Percentiles rank a stretch among this genome's conserved stretches.
phyloP scores from a whole-genome alignment of 345 rosid genomes.

The Stellera chamaejasme region DNA sequence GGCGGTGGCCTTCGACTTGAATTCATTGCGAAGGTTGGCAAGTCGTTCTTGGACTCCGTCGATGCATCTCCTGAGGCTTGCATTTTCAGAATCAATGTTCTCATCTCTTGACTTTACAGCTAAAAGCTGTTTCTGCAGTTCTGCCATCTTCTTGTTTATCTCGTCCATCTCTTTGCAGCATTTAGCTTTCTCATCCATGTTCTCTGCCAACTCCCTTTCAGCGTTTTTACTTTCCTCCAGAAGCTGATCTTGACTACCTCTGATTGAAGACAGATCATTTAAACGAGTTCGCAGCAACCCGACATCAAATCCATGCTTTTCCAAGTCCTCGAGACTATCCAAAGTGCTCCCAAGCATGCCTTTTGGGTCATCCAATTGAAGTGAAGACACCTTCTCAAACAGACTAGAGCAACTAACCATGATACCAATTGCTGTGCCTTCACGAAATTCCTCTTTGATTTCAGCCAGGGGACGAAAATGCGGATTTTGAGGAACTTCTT shows the following conservation, averaged over 20 bases:
- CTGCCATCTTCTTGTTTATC: slow-evolving; percentile 27
- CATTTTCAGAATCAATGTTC: slow-evolving; percentile 16
- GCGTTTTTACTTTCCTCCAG: slow-evolving; percentile 22
- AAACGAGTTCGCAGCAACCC: slow-evolving; percentile 28
- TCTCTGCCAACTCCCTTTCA: slow-evolving; percentile 32
- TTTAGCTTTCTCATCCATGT: slow-evolving; percentile 17
- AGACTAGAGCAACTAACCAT: slow-evolving; percentile 57
- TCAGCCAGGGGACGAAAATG: slow-evolving; percentile 59
- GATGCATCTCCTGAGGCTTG: slow-evolving; percentile 20
- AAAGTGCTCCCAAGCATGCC: slow-evolving; percentile 29
- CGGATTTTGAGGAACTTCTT: slow-evolving; percentile 48
- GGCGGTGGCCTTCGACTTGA: slow-evolving; percentile 27
- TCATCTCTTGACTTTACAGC: slow-evolving; percentile 23
- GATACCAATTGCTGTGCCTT: slow-evolving; percentile 69
- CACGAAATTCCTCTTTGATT: slow-evolving; percentile 60
- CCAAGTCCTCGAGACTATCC: slow-evolving; percentile 48
- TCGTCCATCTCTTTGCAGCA: slow-evolving; percentile 25
- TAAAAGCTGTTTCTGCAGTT: slow-evolving; percentile 29
- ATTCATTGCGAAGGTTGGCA: slow-evolving; percentile 19
- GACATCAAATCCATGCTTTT: slow-evolving; percentile 59
- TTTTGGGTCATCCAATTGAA: slow-evolving; percentile 30
- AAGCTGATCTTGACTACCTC: slow-evolving; percentile 27
- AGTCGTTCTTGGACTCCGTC: slow-evolving; percentile 17
- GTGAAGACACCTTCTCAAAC: slow-evolving; percentile 39
- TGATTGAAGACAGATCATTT: slow-evolving; percentile 35